Evolutionary conservation across 768 basidiomycete species (phyloP), one percentile per base, ranked within the genome.

Genomic region (Guyanaporus albipodus): DNA sequence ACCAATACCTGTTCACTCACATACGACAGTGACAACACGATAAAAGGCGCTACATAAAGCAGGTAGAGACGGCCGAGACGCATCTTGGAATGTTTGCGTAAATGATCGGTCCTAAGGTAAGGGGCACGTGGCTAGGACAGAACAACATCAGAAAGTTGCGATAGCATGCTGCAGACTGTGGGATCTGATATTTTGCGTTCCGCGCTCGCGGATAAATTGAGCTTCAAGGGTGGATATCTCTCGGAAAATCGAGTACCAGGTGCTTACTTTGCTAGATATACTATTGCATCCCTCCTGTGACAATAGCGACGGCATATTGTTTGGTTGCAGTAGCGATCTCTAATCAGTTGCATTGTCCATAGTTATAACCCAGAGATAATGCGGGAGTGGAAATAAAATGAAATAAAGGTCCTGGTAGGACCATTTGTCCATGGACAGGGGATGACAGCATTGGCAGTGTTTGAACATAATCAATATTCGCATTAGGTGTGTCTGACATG

Each of bases 111-210:
- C 36, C 5, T 29, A 44, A 44, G 32, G 22, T 15, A 36, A 35
- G 17, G 15, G 10, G 32, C 58, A 60, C 58, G 58, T 61, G 59
- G 51, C 36, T 11, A 36, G 44, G 32, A 67, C 53, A 66, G 28
- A 61, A 53, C 53, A 66, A 57, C 48, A 24, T 38, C 53, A 56
- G 61, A 27, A 49, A 42, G 21, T 46, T 27, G 59, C 64, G 55
- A 46, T 27, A 29, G 38, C 59, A 61, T 57, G 55, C 51, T 65
- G 55, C 44, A 58, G 19, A 32, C 38, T 32, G 35, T 8, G n/a
- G 19, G 15, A 43, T 38, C 40, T 27, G 34, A 51, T 33, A 15
- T 50, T 40, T 34, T 38, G 38, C 34, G 14, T 44, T 46, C 46
- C 46, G 26, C 21, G n/a, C 36, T 40, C 27, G 29, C n/a, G 38